Evolutionary conservation across 768 basidiomycete species (phyloP).

Genomic region (Rickenella mellea): DNA sequence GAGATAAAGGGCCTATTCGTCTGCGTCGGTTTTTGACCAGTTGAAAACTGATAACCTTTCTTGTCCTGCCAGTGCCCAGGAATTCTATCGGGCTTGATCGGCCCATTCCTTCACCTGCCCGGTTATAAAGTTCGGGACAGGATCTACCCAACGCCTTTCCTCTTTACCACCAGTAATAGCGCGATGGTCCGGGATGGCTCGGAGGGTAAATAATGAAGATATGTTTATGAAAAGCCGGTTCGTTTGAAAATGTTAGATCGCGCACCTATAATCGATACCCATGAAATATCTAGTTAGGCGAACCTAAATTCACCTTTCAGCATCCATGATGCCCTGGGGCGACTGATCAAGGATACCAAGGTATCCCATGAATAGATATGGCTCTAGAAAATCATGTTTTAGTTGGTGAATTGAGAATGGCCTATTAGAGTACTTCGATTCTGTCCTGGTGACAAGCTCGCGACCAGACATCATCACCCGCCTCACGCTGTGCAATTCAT

Average conservation of each 20-base stretch:
- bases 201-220: slow-evolving; percentile 24
- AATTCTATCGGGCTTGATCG: slow-evolving; percentile 15
- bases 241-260: not conserved
- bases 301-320: slow-evolving; percentile 27
- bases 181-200: slow-evolving; percentile 24
- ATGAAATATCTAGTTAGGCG: not conserved
- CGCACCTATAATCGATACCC: not conserved
- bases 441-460: not conserved
- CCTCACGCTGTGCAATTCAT: not conserved
- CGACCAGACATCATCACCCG: not conserved
- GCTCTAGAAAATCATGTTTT: slow-evolving; percentile 34
- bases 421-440: slow-evolving; percentile 1
- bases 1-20: slow-evolving; percentile 24
- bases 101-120: slow-evolving; percentile 23
- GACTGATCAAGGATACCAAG: slow-evolving; percentile 24
- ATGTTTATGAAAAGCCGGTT: not conserved
- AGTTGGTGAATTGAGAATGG: slow-evolving; percentile 4
- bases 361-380: slow-evolving; percentile 41
- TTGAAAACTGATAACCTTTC: slow-evolving; percentile 4
- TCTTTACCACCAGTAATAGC: slow-evolving; percentile 30
- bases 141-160: slow-evolving; percentile 36
- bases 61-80: slow-evolving; percentile 28
- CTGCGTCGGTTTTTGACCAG: slow-evolving; percentile 14
- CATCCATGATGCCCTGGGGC: slow-evolving; percentile 39
- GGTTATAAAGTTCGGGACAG: slow-evolving; percentile 21